A percentile compares a stretch with the other conserved stretches of the same genome.
These are phyloP conservation scores for Byssoonygena ceratinophila DNA, from an alignment of 2,329 filamentous ascomycete genomes.

Conservation along the genomic window DNA sequence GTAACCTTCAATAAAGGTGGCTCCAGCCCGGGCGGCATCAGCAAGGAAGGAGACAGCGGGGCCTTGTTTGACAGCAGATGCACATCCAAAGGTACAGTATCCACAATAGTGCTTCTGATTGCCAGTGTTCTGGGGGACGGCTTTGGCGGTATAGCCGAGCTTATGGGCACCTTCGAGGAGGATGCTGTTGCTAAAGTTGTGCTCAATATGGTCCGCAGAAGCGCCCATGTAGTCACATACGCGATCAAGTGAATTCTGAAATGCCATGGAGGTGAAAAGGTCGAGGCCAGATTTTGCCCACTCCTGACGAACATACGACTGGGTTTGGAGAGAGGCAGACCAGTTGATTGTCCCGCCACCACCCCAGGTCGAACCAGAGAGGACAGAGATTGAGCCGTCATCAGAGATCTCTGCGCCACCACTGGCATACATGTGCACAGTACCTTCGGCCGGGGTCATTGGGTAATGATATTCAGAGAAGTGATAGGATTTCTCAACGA, in stretches of 20 bases:
- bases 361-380: conserved; percentile 66
- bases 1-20: conserved; percentile 76
- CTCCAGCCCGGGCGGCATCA: conserved; percentile 65
- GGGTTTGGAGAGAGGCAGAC: conserved; percentile 58
- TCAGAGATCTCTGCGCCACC: conserved; percentile 49
- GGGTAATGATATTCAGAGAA: conserved; percentile 63
- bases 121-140: conserved; percentile 70
- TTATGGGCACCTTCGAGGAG: conserved; percentile 65
- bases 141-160: conserved; percentile 59
- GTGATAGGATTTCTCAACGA: conserved; percentile 74
- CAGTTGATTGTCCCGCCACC: conserved; percentile 86
- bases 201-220: conserved; percentile 52
- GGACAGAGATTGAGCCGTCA: conserved; percentile 49
- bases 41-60: conserved; percentile 67
- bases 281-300: conserved; percentile 62
- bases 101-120: conserved; percentile 65
- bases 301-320: conserved; percentile 65
- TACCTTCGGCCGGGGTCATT: conserved; percentile 55
- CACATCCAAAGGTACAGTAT: conserved; percentile 50
- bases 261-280: conserved; percentile 63
- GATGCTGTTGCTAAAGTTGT: conserved; percentile 61
- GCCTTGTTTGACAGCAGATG: conserved; percentile 63
- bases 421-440: conserved; percentile 58
- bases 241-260: conserved; percentile 66
- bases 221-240: conserved; percentile 74